Evolutionary conservation across 495 filamentous ascomycete species (phyloP).

Genomic region (Daldinia vernicosa): DNA sequence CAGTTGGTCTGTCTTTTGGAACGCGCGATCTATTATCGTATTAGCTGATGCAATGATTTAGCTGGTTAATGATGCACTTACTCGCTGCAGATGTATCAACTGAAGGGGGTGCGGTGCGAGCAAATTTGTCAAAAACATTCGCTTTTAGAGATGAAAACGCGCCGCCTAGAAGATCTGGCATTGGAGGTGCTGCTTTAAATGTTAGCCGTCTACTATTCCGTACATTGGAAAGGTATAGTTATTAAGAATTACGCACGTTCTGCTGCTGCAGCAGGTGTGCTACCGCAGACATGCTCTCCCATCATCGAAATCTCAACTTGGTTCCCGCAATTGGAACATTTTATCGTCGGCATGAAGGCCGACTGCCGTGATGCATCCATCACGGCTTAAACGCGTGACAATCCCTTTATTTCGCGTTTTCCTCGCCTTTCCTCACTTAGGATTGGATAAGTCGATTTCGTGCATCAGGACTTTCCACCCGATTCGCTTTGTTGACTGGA

Average conservation of each 20-base stretch:
- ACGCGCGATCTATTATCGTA: slow-evolving; percentile 66
- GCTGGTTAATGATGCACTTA: slow-evolving; percentile 50
- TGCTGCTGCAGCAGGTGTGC: slow-evolving; percentile 42
- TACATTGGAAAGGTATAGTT: no score
- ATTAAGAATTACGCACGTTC: slow-evolving; percentile 50
- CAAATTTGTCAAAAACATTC: slow-evolving; percentile 53
- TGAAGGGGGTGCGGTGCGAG: slow-evolving; percentile 53
- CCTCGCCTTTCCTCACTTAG: slow-evolving; percentile 26
- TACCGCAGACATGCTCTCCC: slow-evolving; percentile 86
- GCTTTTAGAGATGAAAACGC: slow-evolving; percentile 38
- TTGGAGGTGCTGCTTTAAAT: slow-evolving; percentile 46
- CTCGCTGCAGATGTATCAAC: slow-evolving; percentile 67
- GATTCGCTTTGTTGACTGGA: slow-evolving; percentile 16
- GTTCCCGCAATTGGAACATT: slow-evolving; percentile 88
- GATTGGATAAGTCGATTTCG: slow-evolving; percentile 6
- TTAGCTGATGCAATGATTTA: slow-evolving; percentile 41
- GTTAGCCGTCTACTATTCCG: neutral
- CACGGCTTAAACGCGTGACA: slow-evolving; percentile 48
- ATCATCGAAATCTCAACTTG: slow-evolving; percentile 90
- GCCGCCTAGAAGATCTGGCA: slow-evolving; percentile 48
- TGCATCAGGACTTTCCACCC: slow-evolving; percentile 28
- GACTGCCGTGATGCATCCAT: slow-evolving; percentile 63
- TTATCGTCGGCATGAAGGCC: slow-evolving; percentile 87
- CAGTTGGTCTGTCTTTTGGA: slow-evolving; percentile 63
- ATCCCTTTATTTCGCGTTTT: slow-evolving; percentile 33